Percentiles rank a stretch among this genome's conserved stretches.
Conservation (phyloP, 2,329 filamentous ascomycete species). For the Penicillium janthinellum region DNA sequence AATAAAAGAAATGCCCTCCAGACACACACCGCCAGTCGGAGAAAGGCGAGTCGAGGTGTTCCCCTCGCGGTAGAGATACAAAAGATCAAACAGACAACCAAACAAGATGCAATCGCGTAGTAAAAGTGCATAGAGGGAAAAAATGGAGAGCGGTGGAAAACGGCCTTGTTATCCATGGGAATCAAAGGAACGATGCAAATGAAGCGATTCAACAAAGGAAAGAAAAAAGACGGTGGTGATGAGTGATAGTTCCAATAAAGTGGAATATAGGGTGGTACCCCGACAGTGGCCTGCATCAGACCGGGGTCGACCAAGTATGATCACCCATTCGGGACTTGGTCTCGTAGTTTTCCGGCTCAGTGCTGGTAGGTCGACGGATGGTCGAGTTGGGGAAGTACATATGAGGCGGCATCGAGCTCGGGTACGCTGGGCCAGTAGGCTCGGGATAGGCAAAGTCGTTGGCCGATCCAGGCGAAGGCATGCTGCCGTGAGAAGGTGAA, state of each 20-base stretch:
- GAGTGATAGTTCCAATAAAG: slow-evolving; percentile 12
- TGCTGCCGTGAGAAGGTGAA: slow-evolving; percentile 73
- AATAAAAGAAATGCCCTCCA: slow-evolving; percentile 1
- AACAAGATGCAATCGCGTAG: slow-evolving; percentile 11
- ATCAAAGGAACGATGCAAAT: slow-evolving; percentile 28
- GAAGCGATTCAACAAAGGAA: slow-evolving; percentile 27
- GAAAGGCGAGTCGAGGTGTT: background rate
- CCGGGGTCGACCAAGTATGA: slow-evolving; percentile 41
- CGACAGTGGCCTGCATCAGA: slow-evolving; percentile 24
- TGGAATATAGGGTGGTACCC: slow-evolving; percentile 10
- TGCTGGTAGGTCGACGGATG: slow-evolving; percentile 73
- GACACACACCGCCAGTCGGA: slow-evolving; percentile 11
- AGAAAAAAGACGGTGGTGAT: slow-evolving; percentile 9
- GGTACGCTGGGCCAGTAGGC: slow-evolving; percentile 57
- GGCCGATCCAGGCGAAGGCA: slow-evolving; percentile 67
- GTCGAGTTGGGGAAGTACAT: slow-evolving; percentile 73
- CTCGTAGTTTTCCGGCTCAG: slow-evolving; percentile 69
- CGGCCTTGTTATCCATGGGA: slow-evolving; percentile 21
- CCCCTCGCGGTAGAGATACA: slow-evolving; percentile 15
- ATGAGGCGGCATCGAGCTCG: slow-evolving; percentile 53
- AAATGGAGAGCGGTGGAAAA: slow-evolving; percentile 22
- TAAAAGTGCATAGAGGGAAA: slow-evolving; percentile 8
- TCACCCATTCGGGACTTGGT: slow-evolving; percentile 54
- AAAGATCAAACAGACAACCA: slow-evolving; percentile 15
- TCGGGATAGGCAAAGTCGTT: slow-evolving; percentile 87